Percentiles rank a stretch among this genome's conserved stretches.
These are phyloP conservation scores for Solanum ossicruentum DNA, from an alignment of 257 asterid species.

Conservation along the genomic window DNA sequence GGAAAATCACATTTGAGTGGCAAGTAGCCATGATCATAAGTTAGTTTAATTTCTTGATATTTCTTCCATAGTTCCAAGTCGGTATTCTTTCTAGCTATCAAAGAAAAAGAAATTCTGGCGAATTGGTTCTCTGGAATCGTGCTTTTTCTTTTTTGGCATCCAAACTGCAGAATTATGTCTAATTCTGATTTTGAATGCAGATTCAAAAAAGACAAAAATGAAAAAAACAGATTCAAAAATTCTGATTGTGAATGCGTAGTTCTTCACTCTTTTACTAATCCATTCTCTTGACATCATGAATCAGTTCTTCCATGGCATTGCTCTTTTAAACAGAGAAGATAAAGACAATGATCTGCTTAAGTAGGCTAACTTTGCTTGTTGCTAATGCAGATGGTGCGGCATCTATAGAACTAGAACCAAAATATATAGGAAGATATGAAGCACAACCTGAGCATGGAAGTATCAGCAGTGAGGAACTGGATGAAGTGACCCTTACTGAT, in stretches of 20 bases:
- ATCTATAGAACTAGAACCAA: conserved; percentile 74
- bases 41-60: not conserved
- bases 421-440: conserved; percentile 60
- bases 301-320: not conserved
- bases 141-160: not conserved
- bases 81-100: not conserved
- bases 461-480: conserved; percentile 67
- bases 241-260: not conserved
- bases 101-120: not conserved
- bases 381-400: conserved; percentile 66
- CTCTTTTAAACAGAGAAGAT: not conserved
- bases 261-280: not conserved
- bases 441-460: conserved; percentile 55
- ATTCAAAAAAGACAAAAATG: too few species aligned
- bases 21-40: not conserved
- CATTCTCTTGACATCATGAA: not conserved
- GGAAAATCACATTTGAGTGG: not conserved
- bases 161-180: not conserved
- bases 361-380: not conserved
- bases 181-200: not conserved
- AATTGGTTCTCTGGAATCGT: not conserved
- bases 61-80: not conserved
- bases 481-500: conserved; percentile 29
- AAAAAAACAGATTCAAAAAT: not conserved
- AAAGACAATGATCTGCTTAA: not conserved